Evolutionary conservation across 768 basidiomycete species (phyloP), one percentile per base, ranked within the genome.

Genomic region (Mycena pura): DNA sequence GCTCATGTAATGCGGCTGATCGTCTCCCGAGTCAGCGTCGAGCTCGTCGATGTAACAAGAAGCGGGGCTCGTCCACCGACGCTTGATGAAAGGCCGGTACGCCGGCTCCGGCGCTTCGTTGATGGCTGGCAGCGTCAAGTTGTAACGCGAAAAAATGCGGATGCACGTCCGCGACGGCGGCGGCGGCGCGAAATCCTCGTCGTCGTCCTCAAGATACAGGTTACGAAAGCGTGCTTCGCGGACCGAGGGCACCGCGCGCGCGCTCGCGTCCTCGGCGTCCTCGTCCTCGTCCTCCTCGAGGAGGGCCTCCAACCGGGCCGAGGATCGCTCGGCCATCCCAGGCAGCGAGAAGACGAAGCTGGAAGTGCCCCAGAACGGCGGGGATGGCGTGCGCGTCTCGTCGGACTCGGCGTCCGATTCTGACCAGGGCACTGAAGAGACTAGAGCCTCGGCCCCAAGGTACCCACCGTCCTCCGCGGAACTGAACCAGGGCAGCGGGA

Each of bases 281-380:
- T 46, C 67, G 22, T 57, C 60, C 28, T 69, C 68, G 22, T 67
- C 70, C 46, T 68, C 68, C 31, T 65, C 63, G 6, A 36, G 48
- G 15, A 62, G 29, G 15, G 45, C 54, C 21, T 60, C 56, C 4
- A 62, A 32, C 6, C 36, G 36, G 5, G 50, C 27, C 2, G n/a
- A n/a, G n/a, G n/a, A n/a, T n/a, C 27, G 22, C 1, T 55, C 46
- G 57, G 44, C 44, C 25, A 29, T 19, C 27, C n/a, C 39, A 45
- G 15, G 43, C 7, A 47, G 47, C 53, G 41, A 24, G 28, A 54
- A 48, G 3, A 44, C 9, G 57, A 36, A n/a, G 17, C 15, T 11
- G 13, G 52, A 17, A 22, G 17, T 22, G 27, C 6, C 13, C 64
- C 54, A 58, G 22, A 56, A 48, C 7, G 64, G 64, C 15, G 64